These are phyloP conservation scores for Lachnellula hyalina DNA, from an alignment of 2,329 filamentous ascomycete species.

Conservation along the genomic window DNA sequence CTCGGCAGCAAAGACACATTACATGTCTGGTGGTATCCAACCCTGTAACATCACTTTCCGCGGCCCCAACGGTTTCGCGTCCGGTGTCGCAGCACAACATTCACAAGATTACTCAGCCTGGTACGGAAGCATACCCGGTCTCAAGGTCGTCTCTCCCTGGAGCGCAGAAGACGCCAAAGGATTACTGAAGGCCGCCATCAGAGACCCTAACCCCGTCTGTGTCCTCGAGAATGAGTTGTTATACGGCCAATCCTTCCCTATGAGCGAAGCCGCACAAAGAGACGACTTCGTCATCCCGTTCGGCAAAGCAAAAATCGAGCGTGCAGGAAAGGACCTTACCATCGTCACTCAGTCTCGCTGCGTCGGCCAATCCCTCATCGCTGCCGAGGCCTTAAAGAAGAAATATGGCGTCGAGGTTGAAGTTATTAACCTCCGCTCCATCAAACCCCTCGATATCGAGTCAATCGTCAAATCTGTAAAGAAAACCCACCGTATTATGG, in stretches of 20 bases:
- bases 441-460: slow-evolving; percentile 96
- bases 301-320: slow-evolving; percentile 99
- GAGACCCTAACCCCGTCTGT: slow-evolving; percentile 95
- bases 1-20: slow-evolving; percentile 97
- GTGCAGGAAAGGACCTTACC: slow-evolving; percentile 89
- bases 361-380: slow-evolving; percentile 84
- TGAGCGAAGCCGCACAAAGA: slow-evolving; percentile 94
- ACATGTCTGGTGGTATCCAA: slow-evolving; percentile 99
- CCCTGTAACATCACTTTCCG: slow-evolving; percentile 99
- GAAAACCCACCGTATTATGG: slow-evolving; percentile 91
- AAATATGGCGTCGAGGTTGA: slow-evolving; percentile 95
- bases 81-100: slow-evolving; percentile 95
- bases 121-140: slow-evolving; percentile 96
- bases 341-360: slow-evolving; percentile 92
- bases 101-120: slow-evolving; percentile 98
- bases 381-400: slow-evolving; percentile 87
- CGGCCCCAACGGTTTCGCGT: slow-evolving; percentile 94
- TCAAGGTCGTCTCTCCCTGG: slow-evolving; percentile 97
- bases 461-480: slow-evolving; percentile 95
- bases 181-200: slow-evolving; percentile 93
- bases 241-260: slow-evolving; percentile 92
- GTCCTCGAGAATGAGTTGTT: slow-evolving; percentile 84
- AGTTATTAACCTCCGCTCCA: slow-evolving; percentile 94
- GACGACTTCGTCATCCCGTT: slow-evolving; percentile 96
- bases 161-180: slow-evolving; percentile 98